Evolutionary conservation across 2,329 filamentous ascomycete species (phyloP), one percentile per base, ranked within the genome.

Genomic region (Immersiporthe knoxdaviesiana): DNA sequence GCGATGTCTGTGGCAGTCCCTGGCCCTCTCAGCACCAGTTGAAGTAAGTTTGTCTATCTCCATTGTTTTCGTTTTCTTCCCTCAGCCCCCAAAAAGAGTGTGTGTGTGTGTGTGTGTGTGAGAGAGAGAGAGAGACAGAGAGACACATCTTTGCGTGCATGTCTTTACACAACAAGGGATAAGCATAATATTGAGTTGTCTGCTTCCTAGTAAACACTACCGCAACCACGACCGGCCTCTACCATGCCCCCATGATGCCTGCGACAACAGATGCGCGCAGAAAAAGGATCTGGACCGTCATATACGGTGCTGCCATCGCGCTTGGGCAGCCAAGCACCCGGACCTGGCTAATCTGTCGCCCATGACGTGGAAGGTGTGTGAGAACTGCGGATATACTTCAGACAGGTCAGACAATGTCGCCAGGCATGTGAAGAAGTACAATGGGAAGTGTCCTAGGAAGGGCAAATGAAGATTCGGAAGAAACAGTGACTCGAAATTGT

Each of bases 261-360:
- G 47, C 52, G n/a, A 37, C 27, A 54, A 18, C n/a, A 44, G n/a
- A 35, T 27, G 6, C 4, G 8, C 47, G 2, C 63, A 65, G 47
- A 66, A 66, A 11, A 70, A 54, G n/a, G 62, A 70, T 0, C 30
- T 68, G 11, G 58, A 66, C 12, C 63, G 63, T 6, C 69, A 68
- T 30, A 65, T 70, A 4, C 47, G 35, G 16, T 59, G 24, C 1
- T 6, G 68, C 21, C 68, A 70, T 44, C 11, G 11, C 2, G 0
- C 7, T 0, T 65, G 58, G 56, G 62, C 66, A 12, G n/a, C 5
- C 16, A 59, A 68, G 8, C 14, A 68, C n/a, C 68, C 68, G 21
- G 24, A 65, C 1, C 39, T 65, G 18, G 56, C 66, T 18, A n/a
- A 59, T 24, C 47, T 70, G 16, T 62, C 61, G 7, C 16, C 7